A percentile compares a stretch with the other conserved stretches of the same genome.
These are phyloP conservation scores for Hypoxylon sp. DNA, from an alignment of 2,329 filamentous ascomycete genomes.

Conservation along the genomic window DNA sequence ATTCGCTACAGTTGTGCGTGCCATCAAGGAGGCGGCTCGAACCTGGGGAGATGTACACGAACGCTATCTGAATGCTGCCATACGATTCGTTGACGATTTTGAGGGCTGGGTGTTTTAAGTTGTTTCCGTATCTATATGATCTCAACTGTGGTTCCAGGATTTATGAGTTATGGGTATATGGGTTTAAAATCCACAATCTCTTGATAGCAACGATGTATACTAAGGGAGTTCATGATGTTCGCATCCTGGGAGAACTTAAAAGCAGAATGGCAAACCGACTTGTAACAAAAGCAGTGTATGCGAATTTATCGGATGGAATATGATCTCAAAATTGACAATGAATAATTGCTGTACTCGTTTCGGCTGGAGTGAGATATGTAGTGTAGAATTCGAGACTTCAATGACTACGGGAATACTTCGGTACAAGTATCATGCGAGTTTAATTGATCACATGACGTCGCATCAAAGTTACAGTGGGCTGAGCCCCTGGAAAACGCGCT, in stretches of 20 bases:
- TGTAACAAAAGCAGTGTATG: background rate
- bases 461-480: constrained; percentile 37
- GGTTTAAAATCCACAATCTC: constrained; percentile 12
- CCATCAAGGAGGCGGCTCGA: constrained; percentile 78
- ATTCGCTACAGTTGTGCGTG: constrained; percentile 68
- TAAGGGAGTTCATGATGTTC: constrained; percentile 6
- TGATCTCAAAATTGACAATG: background rate
- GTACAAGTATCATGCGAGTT: constrained; percentile 12
- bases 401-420: background rate
- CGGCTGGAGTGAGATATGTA: background rate
- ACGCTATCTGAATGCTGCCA: constrained; percentile 75
- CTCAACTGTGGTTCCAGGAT: background rate
- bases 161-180: constrained; percentile 16
- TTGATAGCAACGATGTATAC: constrained; percentile 1
- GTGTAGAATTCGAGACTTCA: background rate
- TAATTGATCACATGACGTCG: constrained; percentile 48
- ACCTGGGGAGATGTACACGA: constrained; percentile 80
- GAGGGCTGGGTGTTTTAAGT: constrained; percentile 70
- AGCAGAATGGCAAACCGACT: constrained; percentile 10
- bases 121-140: background rate
- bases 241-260: background rate
- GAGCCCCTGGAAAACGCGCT: constrained; percentile 35
- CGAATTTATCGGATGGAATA: constrained; percentile 7
- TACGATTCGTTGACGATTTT: constrained; percentile 80
- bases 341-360: background rate